Percentiles rank a stretch among this genome's conserved stretches.
Evolutionary conservation across 352 stramenopile species (phyloP).

Genomic region (Pythium brachiatum): DNA sequence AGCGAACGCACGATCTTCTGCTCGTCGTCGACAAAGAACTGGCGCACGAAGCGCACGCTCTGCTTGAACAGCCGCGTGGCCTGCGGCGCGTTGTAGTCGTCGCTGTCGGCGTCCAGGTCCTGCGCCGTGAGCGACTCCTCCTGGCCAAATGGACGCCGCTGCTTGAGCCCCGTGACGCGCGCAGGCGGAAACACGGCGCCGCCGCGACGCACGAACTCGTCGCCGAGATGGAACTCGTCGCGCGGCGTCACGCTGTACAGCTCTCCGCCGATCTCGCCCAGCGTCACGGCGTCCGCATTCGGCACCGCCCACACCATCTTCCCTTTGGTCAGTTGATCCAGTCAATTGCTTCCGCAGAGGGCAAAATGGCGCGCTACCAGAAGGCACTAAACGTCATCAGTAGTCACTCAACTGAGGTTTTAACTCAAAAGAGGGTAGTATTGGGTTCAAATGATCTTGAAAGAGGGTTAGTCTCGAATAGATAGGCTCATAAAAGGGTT

Average conservation of each 20-base stretch:
- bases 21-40: constrained; percentile 67
- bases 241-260: constrained; percentile 64
- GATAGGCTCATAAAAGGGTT: neutral
- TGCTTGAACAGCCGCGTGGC: constrained; percentile 44
- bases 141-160: constrained; percentile 54
- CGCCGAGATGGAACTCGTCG: constrained; percentile 55
- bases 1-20: constrained; percentile 41
- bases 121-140: constrained; percentile 52
- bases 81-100: constrained; percentile 36
- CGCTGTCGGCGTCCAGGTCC: constrained; percentile 33
- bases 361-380: neutral
- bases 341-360: neutral
- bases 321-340: neutral
- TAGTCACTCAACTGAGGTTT: neutral
- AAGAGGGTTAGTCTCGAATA: too few relatives aligned
- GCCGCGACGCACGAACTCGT: constrained; percentile 62
- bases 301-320: constrained; percentile 66
- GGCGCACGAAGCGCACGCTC: constrained; percentile 19
- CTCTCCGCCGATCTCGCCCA: constrained; percentile 71
- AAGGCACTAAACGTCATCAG: constrained; percentile 5
- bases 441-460: neutral
- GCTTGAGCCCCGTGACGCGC: constrained; percentile 49
- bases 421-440: neutral
- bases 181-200: constrained; percentile 52
- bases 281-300: constrained; percentile 62